These are phyloP conservation scores for Penicillium sp. DNA, from an alignment of 2,329 filamentous ascomycete species.

Conservation along the genomic window DNA sequence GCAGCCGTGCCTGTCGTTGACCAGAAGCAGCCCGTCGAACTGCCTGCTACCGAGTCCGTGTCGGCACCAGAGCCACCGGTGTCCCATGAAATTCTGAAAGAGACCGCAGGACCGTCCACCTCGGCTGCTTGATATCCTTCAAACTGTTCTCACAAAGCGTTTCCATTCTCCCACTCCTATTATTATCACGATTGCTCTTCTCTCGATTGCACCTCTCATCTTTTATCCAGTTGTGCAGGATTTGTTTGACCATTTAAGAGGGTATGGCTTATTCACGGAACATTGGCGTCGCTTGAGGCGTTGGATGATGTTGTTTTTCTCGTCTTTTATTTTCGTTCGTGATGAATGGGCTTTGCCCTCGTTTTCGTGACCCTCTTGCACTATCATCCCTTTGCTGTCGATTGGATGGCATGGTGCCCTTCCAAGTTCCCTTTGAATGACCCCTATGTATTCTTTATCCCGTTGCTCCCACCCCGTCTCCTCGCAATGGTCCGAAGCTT, in stretches of 20 bases:
- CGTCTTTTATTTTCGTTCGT: not conserved
- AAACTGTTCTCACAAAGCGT: not conserved
- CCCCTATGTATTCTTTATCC: constrained; percentile 4
- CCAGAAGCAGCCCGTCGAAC: constrained; percentile 1
- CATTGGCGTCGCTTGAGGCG: not conserved
- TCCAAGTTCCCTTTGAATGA: not conserved
- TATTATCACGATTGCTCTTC: not conserved
- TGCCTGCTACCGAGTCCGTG: not conserved
- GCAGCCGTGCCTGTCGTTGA: constrained; percentile 9
- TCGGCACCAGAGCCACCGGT: not conserved
- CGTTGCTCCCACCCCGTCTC: not conserved
- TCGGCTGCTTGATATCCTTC: not conserved
- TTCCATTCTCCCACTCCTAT: not conserved
- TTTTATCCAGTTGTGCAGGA: not conserved
- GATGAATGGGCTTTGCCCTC: not conserved
- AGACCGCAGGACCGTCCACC: not conserved
- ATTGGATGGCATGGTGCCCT: not conserved
- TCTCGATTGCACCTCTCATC: not conserved
- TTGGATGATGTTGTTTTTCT: not conserved
- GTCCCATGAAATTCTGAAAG: not conserved
- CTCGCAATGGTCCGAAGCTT: not conserved
- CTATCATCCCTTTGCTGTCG: not conserved
- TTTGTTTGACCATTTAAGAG: not conserved
- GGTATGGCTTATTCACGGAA: not conserved
- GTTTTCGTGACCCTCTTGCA: not conserved